Evolutionary conservation across 1,284 basidiomycete species (phyloP), one percentile per base, ranked within the genome.

Genomic region (Trametes hirsuta): DNA sequence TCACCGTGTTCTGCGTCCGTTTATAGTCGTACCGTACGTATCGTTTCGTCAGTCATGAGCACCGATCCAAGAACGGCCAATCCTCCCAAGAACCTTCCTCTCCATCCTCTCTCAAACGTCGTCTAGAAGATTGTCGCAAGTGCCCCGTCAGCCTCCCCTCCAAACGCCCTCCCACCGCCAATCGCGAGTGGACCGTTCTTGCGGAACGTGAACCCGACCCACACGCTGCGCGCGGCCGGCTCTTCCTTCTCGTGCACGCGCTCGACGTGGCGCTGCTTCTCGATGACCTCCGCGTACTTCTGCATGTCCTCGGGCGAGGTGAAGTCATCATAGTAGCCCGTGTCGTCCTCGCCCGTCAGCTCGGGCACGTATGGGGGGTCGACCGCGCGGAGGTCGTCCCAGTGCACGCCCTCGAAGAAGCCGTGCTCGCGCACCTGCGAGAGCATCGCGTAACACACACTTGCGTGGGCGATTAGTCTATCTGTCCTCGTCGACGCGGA

Each of bases 281-380:
- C 97, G 76, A 93, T 89, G 6, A 99, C 97, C 76, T 99, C 97
- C 37, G 93, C 91, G 71, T 96, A 97, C 79, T 99, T 98, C 49
- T 95, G 95, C 95, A 99, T 98, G 74, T 99, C 97, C 66, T 96
- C 94, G 8, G 84, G 81, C 24, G 86, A 91, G 25, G 90, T 90
- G 75, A 98, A 99, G 74, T 98, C 95, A 75, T 99, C 97, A 80
- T 98, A 99, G 79, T 99, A 99, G 10, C 96, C 97, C 1, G 96
- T 96, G 74, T 98, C 97, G 61, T 94, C 84, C 69, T 99, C 97
- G 21, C 90, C 93, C 72, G 98, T 96, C 39, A 99, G 85, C 10
- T 95, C 91, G 21, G 97, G 97, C 4, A 99, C 92, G 75, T 98
- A 99, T 0, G 97, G 97, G 12, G 97, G 91, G n/a, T 84, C 84